phyloP scores from a whole-genome alignment of 1,139 yeast species.

The Schizosaccharomyces versatilis region DNA sequence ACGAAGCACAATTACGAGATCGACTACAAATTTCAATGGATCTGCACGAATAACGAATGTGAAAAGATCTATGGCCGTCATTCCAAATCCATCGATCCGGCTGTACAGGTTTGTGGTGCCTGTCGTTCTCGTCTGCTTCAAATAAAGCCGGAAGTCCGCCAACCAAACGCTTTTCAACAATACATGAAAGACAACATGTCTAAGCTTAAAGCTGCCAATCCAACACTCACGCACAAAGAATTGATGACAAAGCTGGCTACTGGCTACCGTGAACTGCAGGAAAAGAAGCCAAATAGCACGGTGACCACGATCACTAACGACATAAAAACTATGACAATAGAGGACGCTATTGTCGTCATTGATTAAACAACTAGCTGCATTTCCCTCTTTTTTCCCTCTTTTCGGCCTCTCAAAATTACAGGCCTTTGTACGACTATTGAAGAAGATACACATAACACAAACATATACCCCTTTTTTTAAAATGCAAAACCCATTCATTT shows the following conservation, averaged over 20 bases:
- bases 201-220: neutral
- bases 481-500: no score
- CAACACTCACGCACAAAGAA: slow-evolving; percentile 5
- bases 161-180: slow-evolving; percentile 3
- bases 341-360: no score
- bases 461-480: no score
- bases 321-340: no score
- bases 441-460: no score
- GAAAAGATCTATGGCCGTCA: slow-evolving; percentile 7
- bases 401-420: no score
- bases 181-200: slow-evolving; percentile 4
- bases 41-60: slow-evolving; percentile 4
- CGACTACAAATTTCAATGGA: slow-evolving; percentile 9
- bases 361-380: no score
- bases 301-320: no score
- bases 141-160: slow-evolving; percentile 4
- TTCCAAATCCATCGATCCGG: slow-evolving; percentile 8
- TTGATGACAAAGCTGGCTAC: slow-evolving; percentile 5
- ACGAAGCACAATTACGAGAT: slow-evolving; percentile 9
- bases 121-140: slow-evolving; percentile 5
- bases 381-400: no score
- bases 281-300: no score
- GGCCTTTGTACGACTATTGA: no score
- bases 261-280: neutral
- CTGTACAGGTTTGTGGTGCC: slow-evolving; percentile 4